Percentiles rank a stretch among this genome's conserved stretches.
Conservation (phyloP, 495 filamentous ascomycete genomes). For the Terfezia boudieri region DNA sequence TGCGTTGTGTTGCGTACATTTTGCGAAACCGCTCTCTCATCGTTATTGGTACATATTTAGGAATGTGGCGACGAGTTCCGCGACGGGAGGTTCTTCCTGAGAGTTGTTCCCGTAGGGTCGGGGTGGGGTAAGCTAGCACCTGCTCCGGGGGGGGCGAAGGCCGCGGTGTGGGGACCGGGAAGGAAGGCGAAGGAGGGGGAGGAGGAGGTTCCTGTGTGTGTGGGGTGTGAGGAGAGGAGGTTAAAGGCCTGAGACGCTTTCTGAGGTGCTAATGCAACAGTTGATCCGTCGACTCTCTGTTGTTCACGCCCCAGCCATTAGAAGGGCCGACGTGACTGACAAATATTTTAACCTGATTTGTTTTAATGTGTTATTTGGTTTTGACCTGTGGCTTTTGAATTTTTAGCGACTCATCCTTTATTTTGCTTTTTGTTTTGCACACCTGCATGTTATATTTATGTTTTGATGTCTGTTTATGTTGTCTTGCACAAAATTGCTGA, state of each 20-base stretch:
- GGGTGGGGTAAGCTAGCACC: background rate
- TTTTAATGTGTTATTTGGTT: too few relatives aligned
- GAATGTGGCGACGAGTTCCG: conserved; percentile 25
- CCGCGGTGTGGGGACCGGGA: background rate
- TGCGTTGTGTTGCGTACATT: background rate
- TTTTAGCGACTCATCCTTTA: too few relatives aligned
- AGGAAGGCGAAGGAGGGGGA: conserved; percentile 8
- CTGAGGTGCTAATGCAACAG: too few relatives aligned
- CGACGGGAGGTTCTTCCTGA: conserved; percentile 28
- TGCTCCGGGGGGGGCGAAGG: background rate
- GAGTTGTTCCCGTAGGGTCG: conserved; percentile 1
- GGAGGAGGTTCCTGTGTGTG: conserved; percentile 26
- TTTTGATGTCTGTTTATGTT: too few relatives aligned
- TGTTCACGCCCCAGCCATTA: too few relatives aligned
- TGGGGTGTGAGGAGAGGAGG: conserved; percentile 27
- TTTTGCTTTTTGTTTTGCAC: too few relatives aligned
- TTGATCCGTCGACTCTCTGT: too few relatives aligned
- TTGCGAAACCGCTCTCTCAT: background rate
- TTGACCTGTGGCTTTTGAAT: too few relatives aligned
- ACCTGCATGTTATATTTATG: too few relatives aligned
- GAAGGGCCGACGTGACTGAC: too few relatives aligned
- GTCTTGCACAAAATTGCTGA: too few relatives aligned
- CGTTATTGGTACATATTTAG: conserved; percentile 8
- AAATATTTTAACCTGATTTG: too few relatives aligned
- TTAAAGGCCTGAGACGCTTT: conserved; percentile 20